Evolutionary conservation across 2,329 filamentous ascomycete species (phyloP), one percentile per base, ranked within the genome.

Genomic region (Fusarium tanahbumbuense): DNA sequence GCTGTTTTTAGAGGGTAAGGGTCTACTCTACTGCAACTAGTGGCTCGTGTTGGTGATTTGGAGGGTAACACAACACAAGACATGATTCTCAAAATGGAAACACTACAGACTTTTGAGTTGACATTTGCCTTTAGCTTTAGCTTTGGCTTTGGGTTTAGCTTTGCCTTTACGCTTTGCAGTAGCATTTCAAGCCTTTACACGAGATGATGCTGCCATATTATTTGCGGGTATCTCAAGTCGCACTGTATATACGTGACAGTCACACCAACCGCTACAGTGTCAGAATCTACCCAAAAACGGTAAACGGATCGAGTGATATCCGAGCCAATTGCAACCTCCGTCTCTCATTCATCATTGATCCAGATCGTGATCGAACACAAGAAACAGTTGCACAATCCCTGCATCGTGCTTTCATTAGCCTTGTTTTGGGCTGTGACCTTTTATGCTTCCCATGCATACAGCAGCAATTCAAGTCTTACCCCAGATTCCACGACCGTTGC

Each of bases 301-400:
- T 46, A 53, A 47, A 60, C 64, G 68, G 65, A 56, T 66, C 56
- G 44, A 57, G 18, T 23, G 37, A 40, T 49, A 57, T 67, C 68
- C 65, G 68, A 63, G 23, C 68, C 68, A 71, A 42, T 52, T 52
- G 12, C 48, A 52, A 70, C 68, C 65, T 54, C 22, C 23, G 30
- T 56, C 41, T 27, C 44, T 53, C 42, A 49, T 44, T 28, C 50
- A 64, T 66, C 60, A 59, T 30, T 60, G 37, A 70, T 67, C 65
- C 57, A 68, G 68, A 71, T 71, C 68, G 65, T 59, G 60, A 63
- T 67, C 37, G 49, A 59, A 34, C 52, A 54, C 64, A 42, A 63
- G 42, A 50, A 37, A 56, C 30, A 41, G 22, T 69, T 37, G 42
- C 65, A 66, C 53, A 60, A 72, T 56, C 68, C 68, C 68, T 71